A percentile compares a stretch with the other conserved stretches of the same genome.
Evolutionary conservation across 768 basidiomycete species (phyloP).

Genomic region (Crassisporium funariophilum): DNA sequence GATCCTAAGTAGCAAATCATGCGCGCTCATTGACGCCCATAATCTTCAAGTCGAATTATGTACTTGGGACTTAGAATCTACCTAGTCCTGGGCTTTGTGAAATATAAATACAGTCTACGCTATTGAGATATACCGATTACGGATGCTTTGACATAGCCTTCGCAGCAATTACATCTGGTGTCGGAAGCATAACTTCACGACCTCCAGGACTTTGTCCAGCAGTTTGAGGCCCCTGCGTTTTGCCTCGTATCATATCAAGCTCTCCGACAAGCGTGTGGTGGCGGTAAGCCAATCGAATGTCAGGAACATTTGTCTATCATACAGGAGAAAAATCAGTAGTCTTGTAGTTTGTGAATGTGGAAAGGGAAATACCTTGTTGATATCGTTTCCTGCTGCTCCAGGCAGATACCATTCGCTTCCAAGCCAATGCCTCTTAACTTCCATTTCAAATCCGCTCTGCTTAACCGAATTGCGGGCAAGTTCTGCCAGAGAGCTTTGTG

Average conservation of each 20-base stretch:
- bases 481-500: conserved; percentile 92
- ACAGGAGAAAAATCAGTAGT: background rate
- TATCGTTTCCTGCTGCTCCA: conserved; percentile 93
- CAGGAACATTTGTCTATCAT: conserved; percentile 92
- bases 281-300: conserved; percentile 88
- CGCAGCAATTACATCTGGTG: no score
- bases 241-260: conserved; percentile 62
- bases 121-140: no score
- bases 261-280: conserved; percentile 89
- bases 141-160: no score
- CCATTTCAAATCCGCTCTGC: conserved; percentile 99
- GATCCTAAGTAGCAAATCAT: no score
- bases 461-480: conserved; percentile 97
- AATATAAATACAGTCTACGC: background rate
- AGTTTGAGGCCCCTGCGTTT: conserved; percentile 12
- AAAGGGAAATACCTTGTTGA: conserved; percentile 71
- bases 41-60: no score
- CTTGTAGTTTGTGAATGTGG: background rate
- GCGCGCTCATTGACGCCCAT: no score
- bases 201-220: conserved; percentile 15
- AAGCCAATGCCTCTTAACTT: conserved; percentile 93
- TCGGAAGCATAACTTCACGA: no score
- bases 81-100: background rate
- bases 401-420: conserved; percentile 93
- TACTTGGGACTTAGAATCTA: no score